Base-by-base conservation (phyloP, 306 rosid species). In the Prunus kanzakura region DNA sequence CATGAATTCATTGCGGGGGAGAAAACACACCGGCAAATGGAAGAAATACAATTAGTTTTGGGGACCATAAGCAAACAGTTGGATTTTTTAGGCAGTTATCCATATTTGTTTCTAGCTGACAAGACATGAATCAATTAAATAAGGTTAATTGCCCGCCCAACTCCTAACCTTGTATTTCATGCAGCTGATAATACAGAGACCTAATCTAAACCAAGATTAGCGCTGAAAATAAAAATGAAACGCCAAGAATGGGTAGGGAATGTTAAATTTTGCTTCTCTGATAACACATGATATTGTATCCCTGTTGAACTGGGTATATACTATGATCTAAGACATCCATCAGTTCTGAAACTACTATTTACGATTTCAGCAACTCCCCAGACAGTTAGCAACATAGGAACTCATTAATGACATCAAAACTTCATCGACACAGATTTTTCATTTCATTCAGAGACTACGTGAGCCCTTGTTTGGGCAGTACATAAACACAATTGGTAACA, bases 1-100 rank as follows among this genome's bases (percentile, higher is more conserved):
- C 75, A 76, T 29, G 95, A 93, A 81, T 93, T 90, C 77, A 77
- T 91, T 72, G 96, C 93, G 1, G 87, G 88, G 70, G 90, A 89
- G 78, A 84, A 82, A 82, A 84, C 77, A 0, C 91, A 87, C 77
- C 84, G 79, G 2, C 79, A 73, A 11, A 80, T 87, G 81, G 85
- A 76, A 41, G 87, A 88, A 25, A 88, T 93, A 64, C 87, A 83
- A 73, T 38, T 64, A 12, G 68, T 90, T 85, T 87, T 90, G 88
- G 73, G 81, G 74, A 85, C 41, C 63, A 80, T 87, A 69, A 84
- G 83, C 41, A 69, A 69, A 20, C 91, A 83, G 6, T 78, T 78
- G 2, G 84, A 86, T 41, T 43, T 13, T 52, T n/a, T 61, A 61
- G 50, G 46, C 56, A 30, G 68, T 45, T 4, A 67, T 22, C 25